Evolutionary conservation across 2,329 filamentous ascomycete genomes (phyloP).

Genomic region (Monosporascus cannonballus): DNA sequence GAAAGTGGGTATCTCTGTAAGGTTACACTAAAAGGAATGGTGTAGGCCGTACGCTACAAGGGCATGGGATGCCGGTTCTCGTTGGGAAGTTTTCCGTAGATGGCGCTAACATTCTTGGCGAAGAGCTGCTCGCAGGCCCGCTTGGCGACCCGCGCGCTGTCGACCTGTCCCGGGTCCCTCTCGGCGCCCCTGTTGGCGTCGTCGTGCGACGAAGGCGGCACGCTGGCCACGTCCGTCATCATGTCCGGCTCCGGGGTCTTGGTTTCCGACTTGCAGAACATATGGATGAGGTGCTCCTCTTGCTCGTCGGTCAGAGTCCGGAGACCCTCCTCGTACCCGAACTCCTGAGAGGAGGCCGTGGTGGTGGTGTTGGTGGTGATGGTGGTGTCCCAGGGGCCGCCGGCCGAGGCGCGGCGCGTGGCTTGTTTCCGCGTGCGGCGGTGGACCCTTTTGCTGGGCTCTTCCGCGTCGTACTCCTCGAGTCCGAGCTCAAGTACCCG

Average conservation of each 20-base stretch:
- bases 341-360: background rate
- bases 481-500: conserved; percentile 42
- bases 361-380: conserved; percentile 7
- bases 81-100: background rate
- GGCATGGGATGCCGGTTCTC: background rate
- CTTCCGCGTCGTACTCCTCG: conserved; percentile 36
- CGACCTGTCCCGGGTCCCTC: conserved; percentile 15
- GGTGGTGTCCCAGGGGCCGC: conserved; percentile 11
- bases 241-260: conserved; percentile 12
- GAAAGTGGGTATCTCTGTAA: background rate
- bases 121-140: conserved; percentile 21
- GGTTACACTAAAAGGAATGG: background rate
- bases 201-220: background rate
- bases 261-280: conserved; percentile 19
- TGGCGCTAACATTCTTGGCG: background rate
- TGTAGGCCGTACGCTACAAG: background rate
- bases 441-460: conserved; percentile 34
- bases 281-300: conserved; percentile 24
- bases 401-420: conserved; percentile 12
- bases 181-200: conserved; percentile 9
- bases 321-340: conserved; percentile 13
- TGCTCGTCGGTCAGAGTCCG: conserved; percentile 25
- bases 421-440: conserved; percentile 34
- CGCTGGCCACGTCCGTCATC: conserved; percentile 5
- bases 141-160: conserved; percentile 30